Evolutionary conservation across 169 alveolate genomes (phyloP), one percentile per base, ranked within the genome.

Genomic region (Pseudocohnilembus persalinus): DNA sequence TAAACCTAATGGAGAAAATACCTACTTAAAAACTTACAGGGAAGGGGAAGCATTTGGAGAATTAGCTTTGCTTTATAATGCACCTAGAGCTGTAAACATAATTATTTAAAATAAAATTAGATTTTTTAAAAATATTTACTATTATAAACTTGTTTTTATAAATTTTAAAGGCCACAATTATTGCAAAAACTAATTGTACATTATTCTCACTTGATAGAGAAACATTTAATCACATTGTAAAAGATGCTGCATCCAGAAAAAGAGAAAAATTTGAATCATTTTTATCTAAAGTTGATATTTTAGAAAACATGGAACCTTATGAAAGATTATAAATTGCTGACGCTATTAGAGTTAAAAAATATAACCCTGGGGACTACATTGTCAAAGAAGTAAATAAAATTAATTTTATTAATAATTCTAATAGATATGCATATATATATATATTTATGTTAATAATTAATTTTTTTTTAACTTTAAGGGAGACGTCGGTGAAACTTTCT

Each of bases 281-380:
- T 81, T 94, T 98, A 32, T 85, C 91, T 68, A 94, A 93, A 33
- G 99, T 98, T 26, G 98, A 96, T 84, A 87, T 98, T 28, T 92
- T 98, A 76, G 87, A 93, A 82, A 95, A 95, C 30, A 95, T 98
- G 95, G 99, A 97, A 88, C 94, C 97, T 25, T 98, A 98, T 91
- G 99, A 98, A 90, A 93, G 98, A 85, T 95, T 96, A 30, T 94
- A 97, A 88, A 92, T 98, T 65, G 97, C 98, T 81, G 99, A 98
- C 94, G 98, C 98, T 25, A 87, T 98, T 74, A 97, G 96, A 84
- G 94, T 93, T 73, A 94, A 92, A 65, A 88, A 87, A 24, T 98
- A 82, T 90, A 88, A 87, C 28, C 84, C 93, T 79, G 99, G 96
- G 49, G 99, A 96, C 31, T 95, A 90, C 84, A 97, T 98, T 63